Evolutionary conservation across 2,329 filamentous ascomycete genomes (phyloP).

Genomic region (Penicillium sp.): DNA sequence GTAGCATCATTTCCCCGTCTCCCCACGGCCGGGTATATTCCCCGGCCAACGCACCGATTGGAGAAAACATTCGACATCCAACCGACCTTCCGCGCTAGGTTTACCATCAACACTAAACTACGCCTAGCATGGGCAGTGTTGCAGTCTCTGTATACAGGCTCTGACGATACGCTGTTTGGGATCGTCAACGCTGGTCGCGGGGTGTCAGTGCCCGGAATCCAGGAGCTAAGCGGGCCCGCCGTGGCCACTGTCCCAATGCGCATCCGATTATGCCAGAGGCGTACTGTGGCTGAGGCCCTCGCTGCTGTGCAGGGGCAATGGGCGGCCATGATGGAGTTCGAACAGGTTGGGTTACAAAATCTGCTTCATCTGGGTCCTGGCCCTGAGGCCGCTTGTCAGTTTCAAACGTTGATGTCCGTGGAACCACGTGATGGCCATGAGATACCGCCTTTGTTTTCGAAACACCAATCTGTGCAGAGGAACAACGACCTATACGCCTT

Average conservation of each 20-base stretch:
- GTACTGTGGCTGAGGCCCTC: background rate
- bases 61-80: background rate
- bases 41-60: too few species aligned
- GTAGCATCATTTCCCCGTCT: background rate
- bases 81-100: background rate
- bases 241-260: slow-evolving; percentile 10
- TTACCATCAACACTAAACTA: slow-evolving; percentile 13
- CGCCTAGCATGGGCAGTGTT: slow-evolving; percentile 15
- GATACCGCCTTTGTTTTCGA: slow-evolving; percentile 6
- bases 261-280: background rate
- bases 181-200: slow-evolving; percentile 10
- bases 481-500: slow-evolving; percentile 13
- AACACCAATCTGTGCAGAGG: slow-evolving; percentile 1
- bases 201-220: slow-evolving; percentile 5
- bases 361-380: slow-evolving; percentile 16
- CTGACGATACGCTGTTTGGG: slow-evolving; percentile 14
- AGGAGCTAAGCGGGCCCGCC: slow-evolving; percentile 15
- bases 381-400: slow-evolving; percentile 17
- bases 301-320: slow-evolving; percentile 8
- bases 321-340: slow-evolving; percentile 10
- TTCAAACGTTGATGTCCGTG: slow-evolving; percentile 19
- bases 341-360: slow-evolving; percentile 20
- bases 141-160: slow-evolving; percentile 12
- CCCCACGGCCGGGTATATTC: slow-evolving; percentile 7
- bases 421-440: slow-evolving; percentile 13